Conservation (phyloP, 768 basidiomycete species). For the Auricularia sp. region DNA sequence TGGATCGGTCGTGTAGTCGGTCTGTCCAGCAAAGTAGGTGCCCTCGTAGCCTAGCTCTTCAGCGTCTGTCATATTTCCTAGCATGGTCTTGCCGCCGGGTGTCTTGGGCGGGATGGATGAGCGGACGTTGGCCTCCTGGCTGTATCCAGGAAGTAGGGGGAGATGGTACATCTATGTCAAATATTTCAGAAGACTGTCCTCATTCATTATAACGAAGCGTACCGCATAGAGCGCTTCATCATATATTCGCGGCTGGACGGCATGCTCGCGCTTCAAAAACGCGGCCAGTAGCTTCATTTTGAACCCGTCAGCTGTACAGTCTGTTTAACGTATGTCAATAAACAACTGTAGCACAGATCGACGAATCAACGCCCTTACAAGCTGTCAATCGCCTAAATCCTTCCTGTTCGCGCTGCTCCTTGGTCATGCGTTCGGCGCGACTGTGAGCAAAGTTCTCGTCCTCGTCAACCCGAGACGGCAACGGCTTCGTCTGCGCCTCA, state of each 20-base stretch:
- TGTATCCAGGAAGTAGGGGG: conserved; percentile 86
- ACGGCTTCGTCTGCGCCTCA: conserved; percentile 75
- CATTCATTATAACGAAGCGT: conserved; percentile 19
- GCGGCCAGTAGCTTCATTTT: conserved; percentile 75
- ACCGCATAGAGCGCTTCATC: conserved; percentile 93
- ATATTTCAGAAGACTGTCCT: too few species aligned
- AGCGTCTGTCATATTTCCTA: conserved; percentile 68
- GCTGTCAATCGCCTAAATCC: conserved; percentile 79
- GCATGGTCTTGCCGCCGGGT: conserved; percentile 45
- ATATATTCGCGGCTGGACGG: conserved; percentile 74
- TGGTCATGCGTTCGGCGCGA: conserved; percentile 80
- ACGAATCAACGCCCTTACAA: conserved; percentile 19
- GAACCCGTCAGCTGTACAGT: conserved; percentile 78
- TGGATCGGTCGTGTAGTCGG: conserved; percentile 1
- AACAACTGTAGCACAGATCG: background rate
- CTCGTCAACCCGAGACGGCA: conserved; percentile 28
- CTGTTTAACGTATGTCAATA: background rate
- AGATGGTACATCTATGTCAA: conserved; percentile 75
- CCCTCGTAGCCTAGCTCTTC: conserved; percentile 89
- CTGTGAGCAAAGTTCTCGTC: conserved; percentile 40
- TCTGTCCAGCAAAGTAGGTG: conserved; percentile 53
- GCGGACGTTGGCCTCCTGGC: conserved; percentile 74
- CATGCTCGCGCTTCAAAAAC: conserved; percentile 89
- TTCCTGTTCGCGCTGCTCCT: conserved; percentile 70
- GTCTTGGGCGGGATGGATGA: conserved; percentile 58